A percentile compares a stretch with the other conserved stretches of the same genome.
Evolutionary conservation across 2,329 filamentous ascomycete species (phyloP).

Genomic region (Parafenestella ontariensis): DNA sequence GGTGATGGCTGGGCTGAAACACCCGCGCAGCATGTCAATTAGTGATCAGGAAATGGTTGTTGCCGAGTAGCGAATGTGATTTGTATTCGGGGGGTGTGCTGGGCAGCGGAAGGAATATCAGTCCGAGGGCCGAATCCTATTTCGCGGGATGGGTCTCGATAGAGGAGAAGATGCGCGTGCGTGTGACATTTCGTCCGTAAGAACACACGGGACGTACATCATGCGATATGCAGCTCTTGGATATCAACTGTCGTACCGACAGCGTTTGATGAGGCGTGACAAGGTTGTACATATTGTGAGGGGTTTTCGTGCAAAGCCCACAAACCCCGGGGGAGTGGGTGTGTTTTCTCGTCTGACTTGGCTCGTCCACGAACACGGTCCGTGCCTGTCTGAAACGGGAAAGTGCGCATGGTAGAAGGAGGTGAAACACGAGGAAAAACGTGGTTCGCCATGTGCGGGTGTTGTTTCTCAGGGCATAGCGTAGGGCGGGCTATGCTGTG

Average conservation of each 20-base stretch:
- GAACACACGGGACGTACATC: too few species aligned
- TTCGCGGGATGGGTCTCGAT: background rate
- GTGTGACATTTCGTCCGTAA: background rate
- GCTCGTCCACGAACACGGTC: background rate
- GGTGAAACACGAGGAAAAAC: background rate
- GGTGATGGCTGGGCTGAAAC: too few species aligned
- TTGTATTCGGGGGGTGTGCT: too few species aligned
- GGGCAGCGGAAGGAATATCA: background rate
- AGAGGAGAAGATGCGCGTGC: too few species aligned
- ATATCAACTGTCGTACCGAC: background rate
- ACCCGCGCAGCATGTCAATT: too few species aligned
- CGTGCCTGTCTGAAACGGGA: background rate
- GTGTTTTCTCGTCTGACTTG: too few species aligned
- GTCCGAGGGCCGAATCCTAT: background rate
- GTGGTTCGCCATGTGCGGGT: background rate
- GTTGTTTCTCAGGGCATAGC: background rate
- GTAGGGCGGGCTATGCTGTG: background rate
- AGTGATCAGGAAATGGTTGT: too few species aligned
- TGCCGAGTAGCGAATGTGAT: too few species aligned
- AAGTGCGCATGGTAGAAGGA: background rate
- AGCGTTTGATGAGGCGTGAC: background rate
- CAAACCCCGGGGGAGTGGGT: too few species aligned
- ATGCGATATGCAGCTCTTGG: too few species aligned
- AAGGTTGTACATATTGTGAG: background rate
- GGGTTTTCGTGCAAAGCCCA: too few species aligned